A percentile compares a stretch with the other conserved stretches of the same genome.
Conservation (phyloP, 768 basidiomycete genomes). For the Suillus ampliporus region DNA sequence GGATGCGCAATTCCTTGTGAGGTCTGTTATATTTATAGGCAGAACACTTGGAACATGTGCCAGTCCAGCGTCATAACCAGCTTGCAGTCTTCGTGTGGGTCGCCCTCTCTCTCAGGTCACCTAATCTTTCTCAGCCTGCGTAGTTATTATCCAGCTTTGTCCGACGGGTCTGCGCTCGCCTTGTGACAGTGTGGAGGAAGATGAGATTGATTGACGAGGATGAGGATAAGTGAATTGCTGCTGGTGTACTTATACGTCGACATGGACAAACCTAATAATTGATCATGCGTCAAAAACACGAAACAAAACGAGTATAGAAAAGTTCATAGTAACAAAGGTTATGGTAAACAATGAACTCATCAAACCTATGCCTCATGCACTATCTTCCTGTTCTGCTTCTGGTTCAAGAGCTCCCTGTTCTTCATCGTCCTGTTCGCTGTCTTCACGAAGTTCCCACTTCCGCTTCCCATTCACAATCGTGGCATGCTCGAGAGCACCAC, state of each 20-base stretch:
- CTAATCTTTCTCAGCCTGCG: too few relatives aligned
- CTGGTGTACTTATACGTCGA: too few relatives aligned
- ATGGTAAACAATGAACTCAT: background rate
- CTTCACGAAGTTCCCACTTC: conserved; percentile 43
- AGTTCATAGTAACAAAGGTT: background rate
- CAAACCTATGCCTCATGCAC: conserved; percentile 28
- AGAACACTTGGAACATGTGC: background rate
- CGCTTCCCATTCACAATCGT: conserved; percentile 38
- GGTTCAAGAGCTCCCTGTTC: conserved; percentile 30
- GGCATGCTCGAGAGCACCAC: conserved; percentile 31
- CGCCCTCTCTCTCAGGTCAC: too few relatives aligned
- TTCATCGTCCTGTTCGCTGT: conserved; percentile 38
- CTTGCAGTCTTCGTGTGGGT: too few relatives aligned
- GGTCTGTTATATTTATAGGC: background rate
- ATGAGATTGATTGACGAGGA: too few relatives aligned
- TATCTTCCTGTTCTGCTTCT: conserved; percentile 29
- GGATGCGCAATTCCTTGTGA: background rate
- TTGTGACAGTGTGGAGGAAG: too few relatives aligned
- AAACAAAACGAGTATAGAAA: background rate
- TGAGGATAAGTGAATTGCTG: too few relatives aligned
- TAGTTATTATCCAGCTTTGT: too few relatives aligned
- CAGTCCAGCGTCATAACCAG: background rate
- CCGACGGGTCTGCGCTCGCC: too few relatives aligned
- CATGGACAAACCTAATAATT: too few relatives aligned
- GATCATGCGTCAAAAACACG: background rate